Base-by-base conservation (phyloP, 2,329 filamentous ascomycete species). In the Ilyonectria destructans region DNA sequence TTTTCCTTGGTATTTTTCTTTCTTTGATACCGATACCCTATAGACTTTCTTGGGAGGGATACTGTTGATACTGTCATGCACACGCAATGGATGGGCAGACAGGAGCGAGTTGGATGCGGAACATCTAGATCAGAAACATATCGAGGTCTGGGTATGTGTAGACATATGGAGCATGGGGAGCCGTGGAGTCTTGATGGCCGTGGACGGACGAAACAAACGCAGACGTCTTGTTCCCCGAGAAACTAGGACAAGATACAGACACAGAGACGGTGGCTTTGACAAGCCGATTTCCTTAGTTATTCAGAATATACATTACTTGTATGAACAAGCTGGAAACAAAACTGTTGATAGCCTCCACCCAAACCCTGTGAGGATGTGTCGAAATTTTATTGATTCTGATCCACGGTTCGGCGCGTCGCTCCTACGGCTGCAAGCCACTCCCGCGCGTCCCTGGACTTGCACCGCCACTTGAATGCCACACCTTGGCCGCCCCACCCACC, bases 1-100 rank as follows among this genome's bases (percentile, higher is more conserved):
- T 58, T 75, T 74, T 63, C 51, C 54, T 69, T 72, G 67, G 69
- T 57, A 71, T 76, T 62, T 52, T 46, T 65, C 70, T 68, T 54
- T 69, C 69, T 45, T 71, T 71, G 49, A 58, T 69, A 71, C 67
- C 65, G 74, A 76, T 76, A 76, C 74, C 74, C 74, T 70, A 73
- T 77, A 77, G 71, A 77, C 62, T 72, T 71, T 54, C 40, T 64
- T 67, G 59, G 68, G 56, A 62, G 6, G 45, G 49, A 43, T 43
- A 62, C 62, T 59, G 48, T 23, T 56, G 51, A 61, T 26, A 49
- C 23, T 55, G 45, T 19, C 31, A 23, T 58, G 21, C 57, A 64
- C 35, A 49, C 31, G 40, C 63, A 64, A n/a, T 49, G 29, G 52
- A 21, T 33, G 35, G 35, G 21, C 29, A 55, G 55, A 29, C 29